These are phyloP conservation scores for Aspergillus glaucus DNA, from an alignment of 2,329 filamentous ascomycete species.

Conservation along the genomic window DNA sequence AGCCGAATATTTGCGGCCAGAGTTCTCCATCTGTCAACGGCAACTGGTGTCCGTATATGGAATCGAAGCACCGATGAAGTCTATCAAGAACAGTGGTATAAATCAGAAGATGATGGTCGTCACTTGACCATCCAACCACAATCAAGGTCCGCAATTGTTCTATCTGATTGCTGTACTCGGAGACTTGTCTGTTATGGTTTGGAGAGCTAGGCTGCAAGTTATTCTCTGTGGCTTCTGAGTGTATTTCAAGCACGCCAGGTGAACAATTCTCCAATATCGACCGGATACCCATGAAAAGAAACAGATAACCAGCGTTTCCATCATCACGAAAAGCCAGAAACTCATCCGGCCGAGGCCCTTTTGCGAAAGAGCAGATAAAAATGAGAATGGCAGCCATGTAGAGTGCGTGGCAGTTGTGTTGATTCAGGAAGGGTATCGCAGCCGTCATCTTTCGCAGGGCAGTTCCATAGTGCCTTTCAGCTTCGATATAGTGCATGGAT, in stretches of 20 bases:
- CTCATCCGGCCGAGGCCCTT: conserved; percentile 6
- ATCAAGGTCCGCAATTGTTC: not conserved
- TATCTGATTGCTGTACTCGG: not conserved
- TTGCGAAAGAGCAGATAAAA: conserved; percentile 7
- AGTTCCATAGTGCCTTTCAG: conserved; percentile 6
- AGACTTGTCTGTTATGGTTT: not conserved
- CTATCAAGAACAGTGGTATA: not conserved
- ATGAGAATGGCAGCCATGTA: conserved; percentile 5
- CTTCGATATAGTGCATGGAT: conserved; percentile 2
- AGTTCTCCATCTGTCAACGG: not conserved
- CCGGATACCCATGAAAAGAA: conserved; percentile 9
- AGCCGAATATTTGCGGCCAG: conserved; percentile 6
- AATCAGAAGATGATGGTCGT: not conserved
- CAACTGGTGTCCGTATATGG: not conserved
- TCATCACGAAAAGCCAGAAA: conserved; percentile 12
- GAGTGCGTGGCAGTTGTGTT: conserved; percentile 2
- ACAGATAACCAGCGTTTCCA: not conserved
- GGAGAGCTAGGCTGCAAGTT: not conserved
- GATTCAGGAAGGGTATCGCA: not conserved
- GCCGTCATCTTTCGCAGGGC: conserved; percentile 6
- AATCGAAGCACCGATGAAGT: not conserved
- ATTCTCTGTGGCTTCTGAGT: not conserved
- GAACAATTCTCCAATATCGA: conserved; percentile 6
- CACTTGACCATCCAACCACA: not conserved
- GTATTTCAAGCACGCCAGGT: not conserved